Percentiles rank a stretch among this genome's conserved stretches.
Conservation (phyloP, 129 eudicot genomes). For the Centrapalus pauciflorus region DNA sequence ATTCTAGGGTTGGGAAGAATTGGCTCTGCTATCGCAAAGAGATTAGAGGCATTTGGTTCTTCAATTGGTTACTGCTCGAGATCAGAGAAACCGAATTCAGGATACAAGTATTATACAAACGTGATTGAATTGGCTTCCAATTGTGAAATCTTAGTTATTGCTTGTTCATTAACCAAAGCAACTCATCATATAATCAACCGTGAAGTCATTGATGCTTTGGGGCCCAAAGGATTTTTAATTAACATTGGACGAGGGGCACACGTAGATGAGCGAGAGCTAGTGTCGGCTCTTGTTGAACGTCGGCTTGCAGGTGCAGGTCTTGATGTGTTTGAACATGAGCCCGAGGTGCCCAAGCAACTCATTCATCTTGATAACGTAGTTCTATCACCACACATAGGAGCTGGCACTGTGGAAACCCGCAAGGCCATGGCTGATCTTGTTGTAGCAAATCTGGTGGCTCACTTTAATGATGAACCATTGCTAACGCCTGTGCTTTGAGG, state of each 20-base stretch:
- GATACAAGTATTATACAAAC: conserved; percentile 50
- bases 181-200: conserved; percentile 67
- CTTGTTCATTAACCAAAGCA: conserved; percentile 63
- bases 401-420: conserved; percentile 69
- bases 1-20: conserved; percentile 86
- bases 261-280: conserved; percentile 73
- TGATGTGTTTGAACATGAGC: conserved; percentile 88
- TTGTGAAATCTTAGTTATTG: conserved; percentile 63
- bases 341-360: conserved; percentile 69
- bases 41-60: conserved; percentile 66
- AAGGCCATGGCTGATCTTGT: conserved; percentile 93
- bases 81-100: conserved; percentile 50
- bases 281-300: conserved; percentile 69
- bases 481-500: conserved; percentile 75
- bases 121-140: conserved; percentile 63
- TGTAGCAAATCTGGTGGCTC: conserved; percentile 81
- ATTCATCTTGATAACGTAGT: conserved; percentile 76
- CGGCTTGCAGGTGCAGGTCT: conserved; percentile 92
- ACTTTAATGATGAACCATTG: conserved; percentile 60
- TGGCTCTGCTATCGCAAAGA: conserved; percentile 66
- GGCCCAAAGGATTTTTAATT: conserved; percentile 66
- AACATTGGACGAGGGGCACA: conserved; percentile 89
- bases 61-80: conserved; percentile 66
- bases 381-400: conserved; percentile 75
- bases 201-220: conserved; percentile 69